Conservation (phyloP, 164 flowering plant genomes). For the Vitis riparia region DNA sequence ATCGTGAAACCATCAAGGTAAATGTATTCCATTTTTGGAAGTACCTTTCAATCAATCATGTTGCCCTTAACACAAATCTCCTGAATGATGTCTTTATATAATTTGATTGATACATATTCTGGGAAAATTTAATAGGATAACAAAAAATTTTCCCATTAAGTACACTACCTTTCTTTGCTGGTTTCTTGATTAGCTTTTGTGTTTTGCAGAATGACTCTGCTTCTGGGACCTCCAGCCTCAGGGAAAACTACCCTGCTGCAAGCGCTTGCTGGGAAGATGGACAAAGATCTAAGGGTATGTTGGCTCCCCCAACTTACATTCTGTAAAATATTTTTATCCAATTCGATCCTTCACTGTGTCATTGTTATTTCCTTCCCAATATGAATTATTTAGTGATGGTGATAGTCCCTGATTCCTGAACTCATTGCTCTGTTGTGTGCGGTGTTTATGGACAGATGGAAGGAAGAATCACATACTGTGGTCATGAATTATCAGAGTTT, state of each 20-base stretch:
- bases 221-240: slow-evolving; percentile 30
- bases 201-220: slow-evolving; percentile 25
- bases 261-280: slow-evolving; percentile 25
- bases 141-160: too few relatives aligned
- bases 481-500: slow-evolving; percentile 25
- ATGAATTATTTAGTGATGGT: too few relatives aligned
- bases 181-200: background rate
- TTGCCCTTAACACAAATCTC: too few relatives aligned
- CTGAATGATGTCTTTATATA: too few relatives aligned
- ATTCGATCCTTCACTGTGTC: too few relatives aligned
- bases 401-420: too few relatives aligned
- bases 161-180: background rate
- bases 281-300: slow-evolving; percentile 18
- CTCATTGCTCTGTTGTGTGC: too few relatives aligned
- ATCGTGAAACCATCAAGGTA: slow-evolving; percentile 27
- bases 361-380: too few relatives aligned
- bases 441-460: slow-evolving; percentile 7
- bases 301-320: background rate
- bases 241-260: slow-evolving; percentile 29
- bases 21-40: background rate
- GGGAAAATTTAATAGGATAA: too few relatives aligned
- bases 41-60: background rate
- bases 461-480: slow-evolving; percentile 33
- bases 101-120: too few relatives aligned
- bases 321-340: too few relatives aligned